phyloP scores from a whole-genome alignment of 768 basidiomycete species.

The Calvatia gigantea region DNA sequence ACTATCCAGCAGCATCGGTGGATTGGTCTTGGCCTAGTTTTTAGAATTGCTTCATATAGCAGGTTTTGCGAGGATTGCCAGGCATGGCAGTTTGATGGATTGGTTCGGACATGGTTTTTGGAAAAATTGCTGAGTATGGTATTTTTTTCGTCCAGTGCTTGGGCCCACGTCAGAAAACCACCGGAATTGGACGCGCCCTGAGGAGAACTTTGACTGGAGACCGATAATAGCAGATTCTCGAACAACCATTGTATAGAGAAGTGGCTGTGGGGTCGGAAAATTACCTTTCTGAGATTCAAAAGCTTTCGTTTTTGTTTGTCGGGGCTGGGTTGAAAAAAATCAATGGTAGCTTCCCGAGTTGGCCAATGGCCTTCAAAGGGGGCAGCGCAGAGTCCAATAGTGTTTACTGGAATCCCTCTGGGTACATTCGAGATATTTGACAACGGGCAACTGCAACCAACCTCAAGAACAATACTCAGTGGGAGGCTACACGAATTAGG shows the following conservation, averaged over 20 bases:
- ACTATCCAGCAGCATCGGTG: neutral
- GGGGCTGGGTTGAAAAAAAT: neutral
- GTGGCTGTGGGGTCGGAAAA: neutral
- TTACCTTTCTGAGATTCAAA: neutral
- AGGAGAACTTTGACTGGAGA: neutral
- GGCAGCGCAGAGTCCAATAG: too few relatives aligned
- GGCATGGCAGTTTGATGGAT: slow-evolving; percentile 6
- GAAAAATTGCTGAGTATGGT: slow-evolving; percentile 5
- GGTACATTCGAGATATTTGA: too few relatives aligned
- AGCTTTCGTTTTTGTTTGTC: neutral
- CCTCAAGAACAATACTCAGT: too few relatives aligned
- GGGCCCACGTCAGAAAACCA: neutral
- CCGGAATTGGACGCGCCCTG: neutral
- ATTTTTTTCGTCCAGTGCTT: neutral
- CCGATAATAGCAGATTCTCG: neutral
- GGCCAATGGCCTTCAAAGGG: too few relatives aligned
- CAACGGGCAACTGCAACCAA: too few relatives aligned
- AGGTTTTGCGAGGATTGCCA: neutral
- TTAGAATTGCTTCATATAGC: slow-evolving; percentile 1
- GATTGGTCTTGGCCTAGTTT: slow-evolving; percentile 7
- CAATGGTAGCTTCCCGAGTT: too few relatives aligned
- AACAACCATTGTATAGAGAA: neutral
- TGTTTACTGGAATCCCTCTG: too few relatives aligned
- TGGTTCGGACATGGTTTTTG: slow-evolving; percentile 2
- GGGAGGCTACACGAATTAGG: too few relatives aligned